These are phyloP conservation scores for Suhomyces ambrosiae DNA, from an alignment of 1,139 yeast genomes.

Conservation along the genomic window DNA sequence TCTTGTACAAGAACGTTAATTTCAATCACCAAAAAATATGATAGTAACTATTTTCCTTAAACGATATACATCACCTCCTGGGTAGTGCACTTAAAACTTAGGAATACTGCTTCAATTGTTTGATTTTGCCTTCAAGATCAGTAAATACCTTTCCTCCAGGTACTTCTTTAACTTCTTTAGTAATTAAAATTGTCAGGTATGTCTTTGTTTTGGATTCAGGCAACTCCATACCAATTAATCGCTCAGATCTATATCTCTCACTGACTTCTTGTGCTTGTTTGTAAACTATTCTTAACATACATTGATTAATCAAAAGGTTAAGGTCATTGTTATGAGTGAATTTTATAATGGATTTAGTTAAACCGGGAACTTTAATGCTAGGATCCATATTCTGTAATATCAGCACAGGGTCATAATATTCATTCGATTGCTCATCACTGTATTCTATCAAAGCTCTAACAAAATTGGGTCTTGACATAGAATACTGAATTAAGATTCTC, in stretches of 20 bases:
- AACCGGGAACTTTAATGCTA: conserved; percentile 62
- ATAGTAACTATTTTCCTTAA: too few relatives aligned
- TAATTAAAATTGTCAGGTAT: conserved; percentile 7
- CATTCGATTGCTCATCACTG: conserved; percentile 56
- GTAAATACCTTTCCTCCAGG: conserved; percentile 8
- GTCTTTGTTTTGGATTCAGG: conserved; percentile 3
- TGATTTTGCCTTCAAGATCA: conserved; percentile 6
- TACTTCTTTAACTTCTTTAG: conserved; percentile 2
- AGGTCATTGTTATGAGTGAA: conserved; percentile 69
- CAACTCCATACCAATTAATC: conserved; percentile 9
- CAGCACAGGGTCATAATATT: conserved; percentile 64
- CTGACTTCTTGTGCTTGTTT: conserved; percentile 14
- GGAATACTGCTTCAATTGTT: conserved; percentile 1
- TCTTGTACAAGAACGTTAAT: too few relatives aligned
- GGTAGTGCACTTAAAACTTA: too few relatives aligned
- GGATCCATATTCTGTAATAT: conserved; percentile 68
- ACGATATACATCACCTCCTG: too few relatives aligned
- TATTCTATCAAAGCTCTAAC: conserved; percentile 72
- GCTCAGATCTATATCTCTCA: conserved; percentile 11
- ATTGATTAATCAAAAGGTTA: conserved; percentile 56
- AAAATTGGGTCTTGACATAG: conserved; percentile 72
- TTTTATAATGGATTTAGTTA: conserved; percentile 60
- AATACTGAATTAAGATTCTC: conserved; percentile 71
- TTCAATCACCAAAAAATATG: too few relatives aligned
- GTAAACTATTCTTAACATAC: conserved; percentile 55